These are phyloP conservation scores for Nigrospora osmanthi DNA, from an alignment of 2,329 filamentous ascomycete genomes.

Conservation along the genomic window DNA sequence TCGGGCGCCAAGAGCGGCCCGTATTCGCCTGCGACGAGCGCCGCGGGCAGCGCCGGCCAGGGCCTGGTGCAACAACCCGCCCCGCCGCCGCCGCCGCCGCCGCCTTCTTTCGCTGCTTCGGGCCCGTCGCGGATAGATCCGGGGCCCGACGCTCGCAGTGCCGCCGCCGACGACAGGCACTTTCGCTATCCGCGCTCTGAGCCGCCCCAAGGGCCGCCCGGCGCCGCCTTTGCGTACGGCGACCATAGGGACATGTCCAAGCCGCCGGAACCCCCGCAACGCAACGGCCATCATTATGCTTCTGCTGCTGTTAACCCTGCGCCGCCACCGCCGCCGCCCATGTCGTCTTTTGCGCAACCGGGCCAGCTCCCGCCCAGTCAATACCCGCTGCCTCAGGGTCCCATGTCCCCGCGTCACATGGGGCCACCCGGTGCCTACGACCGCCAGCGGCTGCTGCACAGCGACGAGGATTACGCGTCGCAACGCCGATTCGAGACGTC, in stretches of 20 bases:
- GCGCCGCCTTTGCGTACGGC: conserved; percentile 15
- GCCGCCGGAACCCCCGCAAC: conserved; percentile 11
- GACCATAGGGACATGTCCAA: conserved; percentile 18
- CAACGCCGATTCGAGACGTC: conserved; percentile 34
- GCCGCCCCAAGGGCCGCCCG: conserved; percentile 13
- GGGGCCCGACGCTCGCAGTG: conserved; percentile 15
- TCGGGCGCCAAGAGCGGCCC: conserved; percentile 16
- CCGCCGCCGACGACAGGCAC: conserved; percentile 20
- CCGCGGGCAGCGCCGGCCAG: conserved; percentile 14
- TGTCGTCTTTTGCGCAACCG: conserved; percentile 25
- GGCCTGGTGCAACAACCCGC: conserved; percentile 8
- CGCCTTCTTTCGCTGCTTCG: conserved; percentile 15
- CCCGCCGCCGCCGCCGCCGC: conserved; percentile 12
- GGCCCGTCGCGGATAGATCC: conserved; percentile 17
- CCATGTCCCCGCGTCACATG: conserved; percentile 42
- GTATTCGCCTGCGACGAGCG: conserved; percentile 20
- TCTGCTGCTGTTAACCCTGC: conserved; percentile 10
- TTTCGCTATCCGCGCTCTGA: conserved; percentile 18
- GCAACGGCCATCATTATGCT: conserved; percentile 13
- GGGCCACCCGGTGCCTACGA: conserved; percentile 38
- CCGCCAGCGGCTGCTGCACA: conserved; percentile 29
- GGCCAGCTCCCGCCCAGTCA: conserved; percentile 40
- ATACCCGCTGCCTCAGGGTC: conserved; percentile 27
- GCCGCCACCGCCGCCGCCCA: conserved; percentile 22
- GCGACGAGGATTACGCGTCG: conserved; percentile 36